Evolutionary conservation across 345 rosid genomes (phyloP), one percentile per base, ranked within the genome.

Genomic region (Camelina hispida): DNA sequence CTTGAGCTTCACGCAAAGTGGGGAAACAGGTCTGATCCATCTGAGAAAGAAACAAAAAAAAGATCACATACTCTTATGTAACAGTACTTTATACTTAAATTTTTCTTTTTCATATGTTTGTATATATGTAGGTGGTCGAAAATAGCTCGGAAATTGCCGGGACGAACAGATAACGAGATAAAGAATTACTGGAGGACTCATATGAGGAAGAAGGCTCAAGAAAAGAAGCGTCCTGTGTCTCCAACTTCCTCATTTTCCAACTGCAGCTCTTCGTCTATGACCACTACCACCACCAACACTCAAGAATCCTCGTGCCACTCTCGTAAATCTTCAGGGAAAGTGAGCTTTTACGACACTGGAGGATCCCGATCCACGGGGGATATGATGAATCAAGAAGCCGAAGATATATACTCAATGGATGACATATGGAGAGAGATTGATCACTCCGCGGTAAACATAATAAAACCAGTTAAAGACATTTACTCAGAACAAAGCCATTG

Each of bases 161-260:
- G 99, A 69, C 83, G 99, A 22, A 95, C 99, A 8, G 99, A 95
- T 62, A 95, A 95, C 25, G 97, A 95, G 83, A 95, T 95, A 28
- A 95, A 95, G 85, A 95, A 95, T 64, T 95, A 89, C 23, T 95
- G 97, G 99, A 86, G 99, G 80, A 90, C 97, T 58, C 93, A 92
- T 65, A 89, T 72, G 93, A 65, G 97, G 78, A 95, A 92, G 82
- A 84, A 87, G 71, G 90, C 97, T 68, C 99, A 95, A 73, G 90
- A 83, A 68, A 85, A 78, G 81, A 90, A 89, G 75, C 79, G 81
- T 37, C 74, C 64, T 22, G 22, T 35, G 23, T 79, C 84, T 3
- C 83, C 88, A 37, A 74, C 83, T n/a, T 76, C 97, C 0, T 74
- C 87, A 6, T 84, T 85, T 52, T 84, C 88, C 51, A 84, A 91